Evolutionary conservation across 805 yeast genomes (phyloP).

Genomic region (Cyberlindnera samutprakarnensis): DNA sequence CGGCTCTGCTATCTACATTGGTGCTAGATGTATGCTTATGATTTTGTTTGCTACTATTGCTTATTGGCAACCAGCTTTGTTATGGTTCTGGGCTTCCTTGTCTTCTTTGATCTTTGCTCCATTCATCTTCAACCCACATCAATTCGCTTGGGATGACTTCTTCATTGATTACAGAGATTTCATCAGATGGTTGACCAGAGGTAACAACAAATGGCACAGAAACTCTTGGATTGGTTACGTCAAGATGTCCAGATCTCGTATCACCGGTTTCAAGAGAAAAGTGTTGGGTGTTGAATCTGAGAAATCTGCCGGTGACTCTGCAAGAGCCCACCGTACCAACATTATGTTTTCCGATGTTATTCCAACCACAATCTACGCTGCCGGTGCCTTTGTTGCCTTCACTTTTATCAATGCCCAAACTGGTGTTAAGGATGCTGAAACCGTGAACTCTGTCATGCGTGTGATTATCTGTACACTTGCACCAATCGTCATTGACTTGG

Average conservation of each 20-base stretch:
- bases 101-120: slow-evolving; percentile 88
- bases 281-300: slow-evolving; percentile 71
- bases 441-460: slow-evolving; percentile 67
- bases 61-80: slow-evolving; percentile 86
- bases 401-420: slow-evolving; percentile 82
- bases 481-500: slow-evolving; percentile 87
- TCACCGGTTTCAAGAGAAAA: slow-evolving; percentile 77
- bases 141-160: slow-evolving; percentile 93
- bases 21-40: slow-evolving; percentile 71
- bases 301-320: slow-evolving; percentile 75
- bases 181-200: slow-evolving; percentile 86
- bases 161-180: slow-evolving; percentile 94
- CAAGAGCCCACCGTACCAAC: slow-evolving; percentile 77
- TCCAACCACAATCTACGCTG: slow-evolving; percentile 67
- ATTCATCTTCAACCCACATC: slow-evolving; percentile 94
- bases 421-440: slow-evolving; percentile 50
- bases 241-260: slow-evolving; percentile 75
- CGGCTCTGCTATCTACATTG: slow-evolving; percentile 76
- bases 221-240: slow-evolving; percentile 85
- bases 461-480: slow-evolving; percentile 75
- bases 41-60: slow-evolving; percentile 66
- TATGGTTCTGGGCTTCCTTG: slow-evolving; percentile 97
- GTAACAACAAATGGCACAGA: slow-evolving; percentile 83
- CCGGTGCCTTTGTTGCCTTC: slow-evolving; percentile 73
- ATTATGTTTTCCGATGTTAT: slow-evolving; percentile 62